Evolutionary conservation across 2,329 filamentous ascomycete genomes (phyloP), one percentile per base, ranked within the genome.

Genomic region (Paraphoma chrysanthemicola): DNA sequence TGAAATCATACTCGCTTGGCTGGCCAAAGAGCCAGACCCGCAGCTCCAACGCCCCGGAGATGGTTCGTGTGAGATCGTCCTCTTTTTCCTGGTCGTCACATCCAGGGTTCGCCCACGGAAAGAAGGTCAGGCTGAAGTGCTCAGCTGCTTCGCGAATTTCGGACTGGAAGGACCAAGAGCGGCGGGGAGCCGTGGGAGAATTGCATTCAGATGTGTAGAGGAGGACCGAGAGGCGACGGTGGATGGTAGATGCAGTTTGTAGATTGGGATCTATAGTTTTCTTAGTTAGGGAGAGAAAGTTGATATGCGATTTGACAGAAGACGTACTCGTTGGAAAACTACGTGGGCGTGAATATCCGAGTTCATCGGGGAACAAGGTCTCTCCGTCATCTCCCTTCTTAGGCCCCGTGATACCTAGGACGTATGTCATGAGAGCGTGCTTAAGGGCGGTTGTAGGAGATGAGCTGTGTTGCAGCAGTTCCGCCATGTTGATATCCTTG

Each of bases 91-190:
- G 59, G 36, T 75, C 73, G 10, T 52, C 51, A 10, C 59, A 59
- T 2, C 51, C 44, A 2, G 73, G 73, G 48, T 73, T 69, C 5
- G 70, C 69, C 73, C 73, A 75, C 1, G 72, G 70, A 46, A 75
- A 75, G 59, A 75, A 75, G 0, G 70, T 69, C 5, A 75, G 62
- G 4, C 66, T 62, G 56, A 75, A 75, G 54, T 72, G 68, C 48
- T 73, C 70, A 1, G 73, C 72, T n/a, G 71, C 70, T 64, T 74
- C 70, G 36, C 66, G 67, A 9, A 70, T 66, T n/a, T 63, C 58
- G 10, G 68, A 66, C 29, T 62, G 52, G 23, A 56, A 17, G 49
- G 42, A 31, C 39, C 46, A 57, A 9, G 44, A 56, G 48, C 28
- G 49, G 29, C 33, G 57, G 6, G 50, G 11, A 10, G 12, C 6